phyloP scores from a whole-genome alignment of 306 rosid species.

The Ormosia semicastrata region DNA sequence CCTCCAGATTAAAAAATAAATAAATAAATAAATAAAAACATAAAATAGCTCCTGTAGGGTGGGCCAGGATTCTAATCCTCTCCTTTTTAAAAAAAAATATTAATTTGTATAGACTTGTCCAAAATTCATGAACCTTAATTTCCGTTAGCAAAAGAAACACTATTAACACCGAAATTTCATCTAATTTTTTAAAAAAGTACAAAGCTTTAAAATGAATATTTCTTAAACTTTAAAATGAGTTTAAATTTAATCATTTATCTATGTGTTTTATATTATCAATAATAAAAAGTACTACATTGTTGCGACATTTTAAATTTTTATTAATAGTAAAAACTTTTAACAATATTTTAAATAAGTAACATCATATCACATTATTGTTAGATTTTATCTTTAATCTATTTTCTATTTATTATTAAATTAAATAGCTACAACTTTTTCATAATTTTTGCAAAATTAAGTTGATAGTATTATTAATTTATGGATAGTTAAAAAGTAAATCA shows the following conservation, averaged over 20 bases:
- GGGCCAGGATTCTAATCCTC: neutral
- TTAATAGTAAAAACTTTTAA: neutral
- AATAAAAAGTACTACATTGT: neutral
- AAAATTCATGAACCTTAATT: too few species aligned
- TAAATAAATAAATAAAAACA: too few species aligned
- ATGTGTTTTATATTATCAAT: neutral
- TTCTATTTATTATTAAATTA: too few species aligned
- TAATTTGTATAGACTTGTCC: too few species aligned
- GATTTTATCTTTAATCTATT: neutral
- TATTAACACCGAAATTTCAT: neutral
- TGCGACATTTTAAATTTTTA: neutral
- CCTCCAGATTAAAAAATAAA: too few species aligned
- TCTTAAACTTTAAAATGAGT: neutral
- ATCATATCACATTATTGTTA: neutral
- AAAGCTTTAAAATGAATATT: neutral
- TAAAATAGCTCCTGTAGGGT: neutral
- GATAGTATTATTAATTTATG: too few species aligned
- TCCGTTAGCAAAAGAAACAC: too few species aligned
- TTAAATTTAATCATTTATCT: neutral
- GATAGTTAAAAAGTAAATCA: too few species aligned
- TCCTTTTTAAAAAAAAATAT: neutral
- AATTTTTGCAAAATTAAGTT: too few species aligned
- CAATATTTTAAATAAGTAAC: neutral
- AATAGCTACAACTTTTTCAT: too few species aligned
- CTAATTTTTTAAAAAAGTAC: too few species aligned